Evolutionary conservation across 139 green algal species (phyloP).

Genomic region (Bryopsis sp.): DNA sequence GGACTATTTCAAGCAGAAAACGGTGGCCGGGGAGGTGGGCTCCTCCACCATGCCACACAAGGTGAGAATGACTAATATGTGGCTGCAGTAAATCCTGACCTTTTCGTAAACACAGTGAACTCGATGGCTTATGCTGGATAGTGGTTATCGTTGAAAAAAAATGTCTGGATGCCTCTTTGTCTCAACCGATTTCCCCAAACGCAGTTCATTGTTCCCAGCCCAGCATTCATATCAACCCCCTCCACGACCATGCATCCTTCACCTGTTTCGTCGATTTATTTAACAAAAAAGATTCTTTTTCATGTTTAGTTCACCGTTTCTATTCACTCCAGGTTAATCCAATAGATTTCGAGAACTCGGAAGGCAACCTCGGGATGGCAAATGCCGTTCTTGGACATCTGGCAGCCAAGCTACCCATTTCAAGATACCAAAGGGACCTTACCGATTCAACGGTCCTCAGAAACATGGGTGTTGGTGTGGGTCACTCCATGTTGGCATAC

Average conservation of each 20-base stretch:
- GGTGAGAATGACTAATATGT: too few species aligned
- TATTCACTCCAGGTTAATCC: slow-evolving; percentile 65
- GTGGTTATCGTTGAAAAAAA: too few species aligned
- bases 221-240: too few species aligned
- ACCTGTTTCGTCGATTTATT: too few species aligned
- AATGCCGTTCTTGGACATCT: slow-evolving; percentile 94
- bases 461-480: slow-evolving; percentile 84
- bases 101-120: too few species aligned
- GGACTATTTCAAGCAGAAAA: slow-evolving; percentile 86
- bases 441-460: slow-evolving; percentile 96
- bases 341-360: slow-evolving; percentile 99
- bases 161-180: too few species aligned
- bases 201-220: too few species aligned
- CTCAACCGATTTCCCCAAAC: too few species aligned
- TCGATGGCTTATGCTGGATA: too few species aligned
- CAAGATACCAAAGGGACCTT: slow-evolving; percentile 87
- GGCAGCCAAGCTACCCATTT: slow-evolving; percentile 87
- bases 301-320: neutral
- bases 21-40: slow-evolving; percentile 53
- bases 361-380: slow-evolving; percentile 96
- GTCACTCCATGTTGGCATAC: slow-evolving; percentile 88
- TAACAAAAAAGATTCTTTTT: neutral
- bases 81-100: too few species aligned
- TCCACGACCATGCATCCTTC: too few species aligned
- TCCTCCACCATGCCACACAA: slow-evolving; percentile 98